These are phyloP conservation scores for Sextonia rubra DNA, from an alignment of 164 flowering plant species.

Conservation along the genomic window DNA sequence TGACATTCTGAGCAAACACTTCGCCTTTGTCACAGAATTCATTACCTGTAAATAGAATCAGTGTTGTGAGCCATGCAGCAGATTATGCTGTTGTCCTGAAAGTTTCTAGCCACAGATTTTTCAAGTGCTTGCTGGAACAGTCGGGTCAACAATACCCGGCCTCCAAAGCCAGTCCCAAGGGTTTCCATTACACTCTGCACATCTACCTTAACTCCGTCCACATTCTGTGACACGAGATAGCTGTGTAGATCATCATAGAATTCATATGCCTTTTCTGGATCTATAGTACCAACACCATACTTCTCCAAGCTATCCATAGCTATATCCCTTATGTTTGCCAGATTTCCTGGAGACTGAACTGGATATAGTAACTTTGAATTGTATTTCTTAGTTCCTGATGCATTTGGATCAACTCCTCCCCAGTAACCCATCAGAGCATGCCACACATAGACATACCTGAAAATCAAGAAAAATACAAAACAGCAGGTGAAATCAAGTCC, in stretches of 20 bases:
- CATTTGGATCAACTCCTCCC: slow-evolving; percentile 57
- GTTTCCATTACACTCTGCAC: slow-evolving; percentile 62
- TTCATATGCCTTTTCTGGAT: slow-evolving; percentile 43
- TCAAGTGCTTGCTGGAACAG: slow-evolving; percentile 56
- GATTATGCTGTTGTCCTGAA: slow-evolving; percentile 57
- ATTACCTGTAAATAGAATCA: slow-evolving; percentile 53
- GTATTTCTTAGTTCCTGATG: slow-evolving; percentile 36
- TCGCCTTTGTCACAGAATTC: not conserved
- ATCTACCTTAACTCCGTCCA: slow-evolving; percentile 74
- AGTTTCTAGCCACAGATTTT: slow-evolving; percentile 47
- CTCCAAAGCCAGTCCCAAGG: slow-evolving; percentile 39
- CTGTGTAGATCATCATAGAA: slow-evolving; percentile 59
- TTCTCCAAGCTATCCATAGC: slow-evolving; percentile 54
- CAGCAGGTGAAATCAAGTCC: slow-evolving; percentile 1
- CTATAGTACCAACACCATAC: slow-evolving; percentile 51
- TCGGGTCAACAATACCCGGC: slow-evolving; percentile 49
- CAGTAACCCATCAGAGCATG: slow-evolving; percentile 72
- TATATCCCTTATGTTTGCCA: slow-evolving; percentile 35
- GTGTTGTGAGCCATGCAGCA: slow-evolving; percentile 69
- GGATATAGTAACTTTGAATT: slow-evolving; percentile 41
- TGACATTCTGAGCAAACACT: no score
- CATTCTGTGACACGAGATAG: slow-evolving; percentile 47
- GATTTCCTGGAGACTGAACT: slow-evolving; percentile 43
- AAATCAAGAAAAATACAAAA: slow-evolving; percentile 1
- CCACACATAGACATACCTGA: slow-evolving; percentile 66